Base-by-base conservation (phyloP, 306 rosid genomes). In the Fragaria nilgerrensis region DNA sequence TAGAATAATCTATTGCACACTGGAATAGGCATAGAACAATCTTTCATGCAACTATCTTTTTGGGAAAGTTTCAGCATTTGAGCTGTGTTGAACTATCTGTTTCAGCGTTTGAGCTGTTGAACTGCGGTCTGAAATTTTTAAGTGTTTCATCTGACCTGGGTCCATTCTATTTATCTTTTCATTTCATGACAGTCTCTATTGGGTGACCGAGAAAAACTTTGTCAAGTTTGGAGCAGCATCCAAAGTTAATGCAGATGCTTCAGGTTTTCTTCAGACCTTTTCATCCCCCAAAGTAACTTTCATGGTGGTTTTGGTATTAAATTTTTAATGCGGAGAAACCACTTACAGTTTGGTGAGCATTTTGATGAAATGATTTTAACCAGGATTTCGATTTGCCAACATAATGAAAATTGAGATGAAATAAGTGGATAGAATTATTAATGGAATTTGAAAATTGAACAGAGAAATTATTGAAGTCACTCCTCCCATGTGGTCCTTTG, bases 161-260 rank as follows among this genome's bases (percentile, higher is more conserved):
- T 47, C 71, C 16, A 20, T 50, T 71, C 74, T 85, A 52, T 55
- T 76, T 25, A 69, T 61, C 25, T 29, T 59, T 49, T 69, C 85
- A 74, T 88, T 83, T 44, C 36, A 62, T 88, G 83, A 83, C 97
- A 95, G 99, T 89, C 97, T 79, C 86, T 95, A 70, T 79, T 95
- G 86, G 87, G 97, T 25, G 97, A 95, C 82, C 87, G 94, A 29
- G 97, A 90, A 73, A 92, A 95, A 77, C 97, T 95, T 75, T 92
- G 99, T 84, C 96, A 92, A 86, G 96, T 95, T 73, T 95, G 91
- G 99, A 95, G 93, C 97, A 95, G 89, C 94, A 95, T 86, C 99
- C 97, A 13, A n/a, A 92, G 81, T 85, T 95, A 83, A 89, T 92
- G 99, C 97, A 92, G 92, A 86, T 95, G 99, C 97, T 95, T 85